These are phyloP conservation scores for Penicillium soppii DNA, from an alignment of 495 filamentous ascomycete species.

Conservation along the genomic window DNA sequence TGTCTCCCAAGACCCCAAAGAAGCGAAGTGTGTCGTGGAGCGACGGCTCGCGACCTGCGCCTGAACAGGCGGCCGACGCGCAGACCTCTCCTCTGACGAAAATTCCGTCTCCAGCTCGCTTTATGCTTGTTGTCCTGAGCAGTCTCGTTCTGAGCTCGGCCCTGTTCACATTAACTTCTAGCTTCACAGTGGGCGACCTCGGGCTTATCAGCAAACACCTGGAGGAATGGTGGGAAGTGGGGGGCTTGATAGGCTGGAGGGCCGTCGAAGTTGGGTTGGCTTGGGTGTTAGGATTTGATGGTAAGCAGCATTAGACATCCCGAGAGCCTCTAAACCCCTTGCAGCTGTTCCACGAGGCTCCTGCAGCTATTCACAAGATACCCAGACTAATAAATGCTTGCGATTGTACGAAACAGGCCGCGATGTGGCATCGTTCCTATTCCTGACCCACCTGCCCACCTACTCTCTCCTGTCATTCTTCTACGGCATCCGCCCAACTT, in stretches of 20 bases:
- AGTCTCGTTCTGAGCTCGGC: slow-evolving; percentile 60
- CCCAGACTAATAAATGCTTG: slow-evolving; percentile 3
- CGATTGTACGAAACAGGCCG: slow-evolving; percentile 44
- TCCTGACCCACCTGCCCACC: slow-evolving; percentile 69
- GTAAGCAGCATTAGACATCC: slow-evolving; percentile 38
- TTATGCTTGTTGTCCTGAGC: slow-evolving; percentile 60
- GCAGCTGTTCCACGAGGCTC: background rate
- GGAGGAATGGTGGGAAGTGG: slow-evolving; percentile 61
- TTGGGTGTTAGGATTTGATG: slow-evolving; percentile 71
- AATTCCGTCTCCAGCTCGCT: slow-evolving; percentile 53
- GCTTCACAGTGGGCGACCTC: slow-evolving; percentile 56
- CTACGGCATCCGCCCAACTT: slow-evolving; percentile 62
- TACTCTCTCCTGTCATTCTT: slow-evolving; percentile 70
- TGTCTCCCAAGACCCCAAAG: slow-evolving; percentile 13
- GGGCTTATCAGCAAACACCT: slow-evolving; percentile 58
- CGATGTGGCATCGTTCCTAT: slow-evolving; percentile 65
- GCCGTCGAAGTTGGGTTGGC: slow-evolving; percentile 65
- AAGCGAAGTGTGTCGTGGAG: slow-evolving; percentile 9
- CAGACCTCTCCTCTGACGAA: slow-evolving; percentile 16
- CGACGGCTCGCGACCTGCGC: slow-evolving; percentile 5
- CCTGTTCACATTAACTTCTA: slow-evolving; percentile 54
- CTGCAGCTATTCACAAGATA: background rate
- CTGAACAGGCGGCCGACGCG: slow-evolving; percentile 8
- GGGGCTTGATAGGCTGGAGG: slow-evolving; percentile 62
- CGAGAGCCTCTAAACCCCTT: background rate